A percentile compares a stretch with the other conserved stretches of the same genome.
Evolutionary conservation across 1,284 basidiomycete genomes (phyloP).

Genomic region (Moesziomyces antarcticus): DNA sequence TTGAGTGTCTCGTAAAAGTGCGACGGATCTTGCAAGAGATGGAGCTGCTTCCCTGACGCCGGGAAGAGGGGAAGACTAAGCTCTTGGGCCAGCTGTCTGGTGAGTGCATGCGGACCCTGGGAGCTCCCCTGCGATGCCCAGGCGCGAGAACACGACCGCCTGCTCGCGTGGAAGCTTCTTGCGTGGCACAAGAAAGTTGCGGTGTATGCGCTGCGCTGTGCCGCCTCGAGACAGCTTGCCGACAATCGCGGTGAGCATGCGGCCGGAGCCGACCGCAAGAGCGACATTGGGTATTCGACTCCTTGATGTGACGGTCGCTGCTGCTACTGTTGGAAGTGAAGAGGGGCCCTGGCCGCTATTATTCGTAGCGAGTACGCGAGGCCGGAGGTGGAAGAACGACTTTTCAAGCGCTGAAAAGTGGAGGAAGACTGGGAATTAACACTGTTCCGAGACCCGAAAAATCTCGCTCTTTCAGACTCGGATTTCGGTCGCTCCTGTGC

Average conservation of each 20-base stretch:
- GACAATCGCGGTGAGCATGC: background rate
- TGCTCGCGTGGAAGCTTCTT: background rate
- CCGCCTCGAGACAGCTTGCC: background rate
- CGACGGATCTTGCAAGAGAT: conserved; percentile 34
- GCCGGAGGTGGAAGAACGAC: background rate
- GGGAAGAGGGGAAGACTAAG: conserved; percentile 37
- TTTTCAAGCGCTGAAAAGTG: conserved; percentile 12
- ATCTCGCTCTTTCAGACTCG: background rate
- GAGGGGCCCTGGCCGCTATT: no score
- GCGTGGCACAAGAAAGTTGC: no score
- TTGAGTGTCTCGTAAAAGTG: conserved; percentile 47
- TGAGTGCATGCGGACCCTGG: conserved; percentile 24
- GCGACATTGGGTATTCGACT: background rate
- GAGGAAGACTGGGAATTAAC: conserved; percentile 9
- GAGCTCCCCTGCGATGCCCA: background rate
- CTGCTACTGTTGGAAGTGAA: no score
- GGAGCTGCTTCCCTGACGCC: conserved; percentile 35
- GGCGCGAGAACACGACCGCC: background rate
- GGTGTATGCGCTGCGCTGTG: no score
- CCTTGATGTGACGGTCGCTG: no score
- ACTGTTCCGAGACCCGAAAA: conserved; percentile 20
- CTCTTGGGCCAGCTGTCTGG: conserved; percentile 20
- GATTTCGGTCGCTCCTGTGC: conserved; percentile 4
- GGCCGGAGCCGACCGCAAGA: background rate
- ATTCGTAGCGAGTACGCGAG: background rate